Evolutionary conservation across 352 stramenopile species (phyloP), one percentile per base, ranked within the genome.

Genomic region (Phytophthora quininea): DNA sequence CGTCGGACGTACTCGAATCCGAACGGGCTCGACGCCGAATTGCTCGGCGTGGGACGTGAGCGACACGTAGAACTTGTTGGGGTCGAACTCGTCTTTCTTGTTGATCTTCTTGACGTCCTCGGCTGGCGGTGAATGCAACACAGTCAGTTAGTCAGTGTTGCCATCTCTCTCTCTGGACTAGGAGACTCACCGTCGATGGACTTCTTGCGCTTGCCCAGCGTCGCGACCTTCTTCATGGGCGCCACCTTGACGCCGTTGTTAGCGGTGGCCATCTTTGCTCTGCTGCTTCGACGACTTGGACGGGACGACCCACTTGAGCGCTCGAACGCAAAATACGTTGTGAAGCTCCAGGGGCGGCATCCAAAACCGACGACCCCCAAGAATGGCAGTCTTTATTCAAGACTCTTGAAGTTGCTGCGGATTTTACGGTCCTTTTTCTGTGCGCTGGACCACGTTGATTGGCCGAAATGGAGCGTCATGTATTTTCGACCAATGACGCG

Each of bases 141-240:
- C 55, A 61, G n/a, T 58, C 33, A 14, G n/a, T 6, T 35, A n/a
- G 48, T 58, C n/a, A 71, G 46, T 43, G 50, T 4, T 19, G 4
- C 12, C 31, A 38, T 14, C 24, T 38, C 24, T 24, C 47, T 40
- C 35, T 11, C 6, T 11, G 35, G 35, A 6, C 35, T 11, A 40
- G 35, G 15, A 24, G 19, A 56, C 76, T 29, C 69, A 94, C 88
- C 88, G 54, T 96, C 88, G 47, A 95, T 84, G 51, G 86, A 95
- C 73, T 95, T 94, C 71, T 96, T 95, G 69, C 88, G 86, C 79
- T 96, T 96, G 74, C 86, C 88, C 38, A 96, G 85, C 66, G 88
- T 96, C 32, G 82, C 72, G 33, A 96, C 84, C 63, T 91, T 90
- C 73, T 89, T 91, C 82, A 93, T 89, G 58, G 74, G 74, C 37